Evolutionary conservation across 805 yeast species (phyloP), one percentile per base, ranked within the genome.

Genomic region (Sugiyamaella lignohabitans): DNA sequence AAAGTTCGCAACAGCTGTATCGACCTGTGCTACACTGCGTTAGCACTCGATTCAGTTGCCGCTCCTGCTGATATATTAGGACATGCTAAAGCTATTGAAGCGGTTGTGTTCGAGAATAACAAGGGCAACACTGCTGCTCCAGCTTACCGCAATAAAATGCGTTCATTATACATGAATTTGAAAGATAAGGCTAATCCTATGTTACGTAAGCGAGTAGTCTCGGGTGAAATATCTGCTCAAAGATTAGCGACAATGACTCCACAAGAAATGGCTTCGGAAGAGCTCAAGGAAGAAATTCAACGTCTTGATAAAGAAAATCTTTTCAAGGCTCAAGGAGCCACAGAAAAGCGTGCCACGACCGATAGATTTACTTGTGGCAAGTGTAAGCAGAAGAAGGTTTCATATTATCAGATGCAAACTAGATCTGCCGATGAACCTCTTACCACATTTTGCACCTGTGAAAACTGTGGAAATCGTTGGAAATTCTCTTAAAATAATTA

Each of bases 351-450:
- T 58, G 95, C 98, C 1, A 88, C 87, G 34, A 93, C 98, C 5
- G 98, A 91, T 65, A 75, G 98, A 65, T 93, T 93, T 66, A 84
- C 95, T 1, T 93, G 98, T 69, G 97, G 98, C 43, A 93, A 91
- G 66, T 93, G 98, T 77, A 93, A 91, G 68, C 91, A 88, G 65
- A 88, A 89, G 75, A 88, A 87, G 72, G 98, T 93, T 37, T 84
- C 95, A 57, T 93, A 93, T 66, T 91, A 89, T 67, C 98, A 93
- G 70, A 77, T 93, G 83, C 98, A 93, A 73, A 93, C 98, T 29
- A 76, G 98, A 68, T 86, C 96, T 48, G 98, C 98, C 17, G 98
- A 93, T 78, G 98, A 93, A 68, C 98, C 98, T 50, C 76, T 93
- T 60, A 93, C 98, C 5, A 93, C 98, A 1, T 93, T 93, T 64